A percentile compares a stretch with the other conserved stretches of the same genome.
Conservation (phyloP, 2,329 filamentous ascomycete species). For the Tothia fuscella region DNA sequence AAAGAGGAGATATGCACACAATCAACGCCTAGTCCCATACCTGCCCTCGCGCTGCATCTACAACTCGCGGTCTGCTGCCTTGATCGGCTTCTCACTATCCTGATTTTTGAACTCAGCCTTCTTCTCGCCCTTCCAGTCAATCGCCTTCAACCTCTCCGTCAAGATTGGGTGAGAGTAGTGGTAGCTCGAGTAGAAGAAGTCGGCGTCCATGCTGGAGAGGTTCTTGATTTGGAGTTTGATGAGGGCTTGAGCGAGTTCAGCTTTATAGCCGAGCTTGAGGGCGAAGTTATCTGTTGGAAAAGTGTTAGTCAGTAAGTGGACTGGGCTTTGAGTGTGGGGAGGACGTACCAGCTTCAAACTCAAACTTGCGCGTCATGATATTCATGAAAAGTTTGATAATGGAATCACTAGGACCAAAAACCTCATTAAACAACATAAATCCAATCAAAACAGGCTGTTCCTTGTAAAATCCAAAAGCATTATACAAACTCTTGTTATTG, state of each 20-base stretch:
- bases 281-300: conserved; percentile 60
- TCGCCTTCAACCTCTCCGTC: conserved; percentile 79
- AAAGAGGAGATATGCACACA: too few species aligned
- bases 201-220: conserved; percentile 94
- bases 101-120: conserved; percentile 39
- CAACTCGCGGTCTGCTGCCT: conserved; percentile 65
- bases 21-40: too few species aligned
- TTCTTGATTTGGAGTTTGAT: conserved; percentile 99
- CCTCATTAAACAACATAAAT: conserved; percentile 94
- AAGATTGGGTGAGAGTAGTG: conserved; percentile 97
- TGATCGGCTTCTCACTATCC: conserved; percentile 49
- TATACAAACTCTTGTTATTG: conserved; percentile 84
- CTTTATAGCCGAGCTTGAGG: conserved; percentile 67
- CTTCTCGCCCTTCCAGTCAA: conserved; percentile 68
- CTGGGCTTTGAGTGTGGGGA: neutral
- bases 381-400: conserved; percentile 94
- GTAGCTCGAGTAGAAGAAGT: conserved; percentile 97
- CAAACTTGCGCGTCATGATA: conserved; percentile 82
- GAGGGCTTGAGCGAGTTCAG: conserved; percentile 72
- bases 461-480: conserved; percentile 76
- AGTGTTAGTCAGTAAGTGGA: conserved; percentile 17
- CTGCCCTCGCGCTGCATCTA: neutral
- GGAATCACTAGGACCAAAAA: conserved; percentile 89
- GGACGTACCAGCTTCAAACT: conserved; percentile 73
- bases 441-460: conserved; percentile 89